Evolutionary conservation across 2,329 filamentous ascomycete species (phyloP), one percentile per base, ranked within the genome.

Genomic region (Pseudocercospora fuligena): DNA sequence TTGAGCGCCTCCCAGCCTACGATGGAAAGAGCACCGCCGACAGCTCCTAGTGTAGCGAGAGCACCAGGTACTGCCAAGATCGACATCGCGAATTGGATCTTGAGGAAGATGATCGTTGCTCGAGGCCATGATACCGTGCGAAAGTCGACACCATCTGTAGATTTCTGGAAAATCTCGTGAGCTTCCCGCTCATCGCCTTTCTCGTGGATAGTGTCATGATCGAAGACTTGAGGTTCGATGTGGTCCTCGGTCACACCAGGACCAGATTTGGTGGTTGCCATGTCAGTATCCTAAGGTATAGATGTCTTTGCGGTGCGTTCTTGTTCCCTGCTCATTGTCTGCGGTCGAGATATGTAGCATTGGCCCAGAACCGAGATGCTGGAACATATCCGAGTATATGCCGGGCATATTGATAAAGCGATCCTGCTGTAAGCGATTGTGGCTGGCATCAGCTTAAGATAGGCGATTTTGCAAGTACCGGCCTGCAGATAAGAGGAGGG

Each of bases 71-170:
- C 62, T n/a, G 56, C 63, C 2, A 69, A 47, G 47, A 69, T 65
- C 54, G 60, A 61, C 62, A 67, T 69, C 27, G 68, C 68, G 57
- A 83, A 83, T 64, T 81, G 80, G 51, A 63, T 72, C 72, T 85
- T 86, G 25, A 85, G 73, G 60, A 86, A 84, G 60, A 86, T 84
- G 21, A 85, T 78, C 3, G 82, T 76, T 2, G 83, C 82, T n/a
- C 81, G 79, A 21, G 81, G 78, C 84, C 84, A 86, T 59, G 79
- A 78, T 16, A 86, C 83, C 0, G 83, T 85, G 19, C 84, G 78
- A 65, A 86, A 86, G 57, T 86, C 79, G 21, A 85, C 82, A 19
- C 80, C 80, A 53, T 81, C 80, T 12, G 79, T 78, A 1, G 76
- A 76, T 68, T 82, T 80, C 69, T 82, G 80, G 78, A 86, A 86